Conservation (phyloP, 176 grass and related monocot species). For the Raddia guianensis region DNA sequence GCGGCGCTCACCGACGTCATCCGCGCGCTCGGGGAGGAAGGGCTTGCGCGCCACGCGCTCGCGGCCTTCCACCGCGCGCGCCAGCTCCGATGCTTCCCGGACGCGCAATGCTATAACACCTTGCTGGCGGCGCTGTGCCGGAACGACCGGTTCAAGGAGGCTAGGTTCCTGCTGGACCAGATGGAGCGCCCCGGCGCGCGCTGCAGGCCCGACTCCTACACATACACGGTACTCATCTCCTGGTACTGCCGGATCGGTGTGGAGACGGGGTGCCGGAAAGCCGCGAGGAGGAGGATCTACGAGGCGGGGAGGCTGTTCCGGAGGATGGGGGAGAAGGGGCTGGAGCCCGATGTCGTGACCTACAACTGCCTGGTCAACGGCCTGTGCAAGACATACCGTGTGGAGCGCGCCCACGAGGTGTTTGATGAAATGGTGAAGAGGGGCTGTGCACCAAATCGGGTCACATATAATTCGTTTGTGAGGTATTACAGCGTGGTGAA, state of each 20-base stretch:
- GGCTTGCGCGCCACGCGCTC: constrained; percentile 61
- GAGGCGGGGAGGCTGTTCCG: constrained; percentile 83
- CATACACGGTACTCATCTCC: constrained; percentile 86
- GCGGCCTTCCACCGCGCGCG: constrained; percentile 79
- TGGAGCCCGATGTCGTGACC: constrained; percentile 79
- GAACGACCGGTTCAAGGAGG: constrained; percentile 70
- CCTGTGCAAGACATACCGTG: constrained; percentile 78
- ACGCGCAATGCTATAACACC: constrained; percentile 82
- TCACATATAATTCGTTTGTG: constrained; percentile 93
- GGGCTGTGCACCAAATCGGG: constrained; percentile 61
- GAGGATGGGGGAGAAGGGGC: constrained; percentile 81
- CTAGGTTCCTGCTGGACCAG: constrained; percentile 80
- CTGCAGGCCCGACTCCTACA: constrained; percentile 69
- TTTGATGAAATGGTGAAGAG: constrained; percentile 69
- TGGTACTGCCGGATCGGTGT: constrained; percentile 73
- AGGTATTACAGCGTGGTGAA: constrained; percentile 87
- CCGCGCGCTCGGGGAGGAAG: constrained; percentile 65
- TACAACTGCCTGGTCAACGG: constrained; percentile 96
- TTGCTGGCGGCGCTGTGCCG: constrained; percentile 63
- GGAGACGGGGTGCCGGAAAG: constrained; percentile 77
- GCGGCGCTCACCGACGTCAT: constrained; percentile 75
- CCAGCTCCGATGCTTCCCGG: constrained; percentile 81
- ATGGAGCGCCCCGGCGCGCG: constrained; percentile 82
- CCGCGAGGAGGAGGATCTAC: constrained; percentile 72
- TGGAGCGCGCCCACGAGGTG: constrained; percentile 49